Percentiles rank a stretch among this genome's conserved stretches.
These are phyloP conservation scores for Lentinus tigrinus DNA, from an alignment of 768 basidiomycete genomes.

Conservation along the genomic window DNA sequence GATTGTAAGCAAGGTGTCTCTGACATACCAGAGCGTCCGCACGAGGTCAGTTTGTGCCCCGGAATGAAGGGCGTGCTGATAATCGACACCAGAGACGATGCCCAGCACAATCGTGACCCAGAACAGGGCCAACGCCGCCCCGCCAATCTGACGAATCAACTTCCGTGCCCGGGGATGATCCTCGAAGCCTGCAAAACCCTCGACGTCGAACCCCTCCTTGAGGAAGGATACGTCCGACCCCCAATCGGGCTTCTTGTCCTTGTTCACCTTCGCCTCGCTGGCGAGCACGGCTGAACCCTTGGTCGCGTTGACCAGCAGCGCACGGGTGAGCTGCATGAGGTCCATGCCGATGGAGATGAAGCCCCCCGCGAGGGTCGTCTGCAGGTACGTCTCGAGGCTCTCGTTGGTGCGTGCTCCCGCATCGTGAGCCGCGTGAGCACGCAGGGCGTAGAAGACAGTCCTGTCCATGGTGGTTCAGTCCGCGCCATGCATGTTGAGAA, in stretches of 20 bases:
- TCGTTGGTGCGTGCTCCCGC: constrained; percentile 12
- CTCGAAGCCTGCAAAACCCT: neutral
- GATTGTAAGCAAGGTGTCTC: neutral
- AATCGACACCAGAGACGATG: constrained; percentile 1
- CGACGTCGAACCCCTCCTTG: neutral
- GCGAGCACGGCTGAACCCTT: neutral
- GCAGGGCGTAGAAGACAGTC: constrained; percentile 21
- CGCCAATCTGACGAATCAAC: neutral
- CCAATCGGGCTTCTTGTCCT: neutral
- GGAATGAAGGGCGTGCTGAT: neutral
- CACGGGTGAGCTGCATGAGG: constrained; percentile 8
- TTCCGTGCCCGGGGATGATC: constrained; percentile 5
- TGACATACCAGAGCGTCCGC: constrained; percentile 8
- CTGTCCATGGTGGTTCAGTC: constrained; percentile 4
- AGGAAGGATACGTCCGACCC: neutral
- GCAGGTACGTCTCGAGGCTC: constrained; percentile 20
- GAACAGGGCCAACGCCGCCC: neutral
- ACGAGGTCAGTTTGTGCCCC: neutral
- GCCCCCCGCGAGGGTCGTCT: constrained; percentile 15
- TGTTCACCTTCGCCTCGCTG: neutral
- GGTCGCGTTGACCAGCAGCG: constrained; percentile 9
- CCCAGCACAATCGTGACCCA: neutral
- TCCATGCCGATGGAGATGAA: constrained; percentile 17
- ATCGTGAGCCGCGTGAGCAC: constrained; percentile 22
- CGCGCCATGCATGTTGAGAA: too few relatives aligned